Conservation (phyloP, 768 basidiomycete species). For the Mycena vitilis region DNA sequence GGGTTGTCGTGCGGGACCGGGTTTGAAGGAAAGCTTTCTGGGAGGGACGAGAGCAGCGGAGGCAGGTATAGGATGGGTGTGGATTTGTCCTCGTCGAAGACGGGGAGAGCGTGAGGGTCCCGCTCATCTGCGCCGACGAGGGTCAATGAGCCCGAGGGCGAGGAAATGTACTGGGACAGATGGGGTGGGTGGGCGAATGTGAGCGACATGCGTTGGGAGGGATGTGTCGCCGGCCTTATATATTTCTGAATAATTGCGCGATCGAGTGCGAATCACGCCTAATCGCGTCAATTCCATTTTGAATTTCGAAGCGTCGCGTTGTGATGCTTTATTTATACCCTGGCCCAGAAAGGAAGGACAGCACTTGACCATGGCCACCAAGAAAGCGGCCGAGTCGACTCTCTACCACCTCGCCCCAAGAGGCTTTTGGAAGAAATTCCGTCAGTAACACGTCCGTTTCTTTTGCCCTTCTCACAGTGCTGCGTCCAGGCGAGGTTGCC, state of each 20-base stretch:
- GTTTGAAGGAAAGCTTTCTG: constrained; percentile 51
- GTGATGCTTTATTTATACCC: not conserved
- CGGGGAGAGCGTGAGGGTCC: constrained; percentile 69
- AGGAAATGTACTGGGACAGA: constrained; percentile 34
- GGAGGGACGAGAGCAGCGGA: constrained; percentile 84
- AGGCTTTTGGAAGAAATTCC: constrained; percentile 98
- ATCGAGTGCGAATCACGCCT: not conserved
- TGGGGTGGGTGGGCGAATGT: constrained; percentile 50
- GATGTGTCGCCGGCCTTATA: not conserved
- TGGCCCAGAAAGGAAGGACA: not conserved
- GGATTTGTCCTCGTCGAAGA: constrained; percentile 55
- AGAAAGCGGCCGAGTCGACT: constrained; percentile 87
- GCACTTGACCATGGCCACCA: constrained; percentile 67
- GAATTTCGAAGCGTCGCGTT: not conserved
- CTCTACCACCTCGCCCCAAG: constrained; percentile 90
- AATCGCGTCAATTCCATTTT: constrained; percentile 5
- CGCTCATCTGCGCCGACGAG: constrained; percentile 34
- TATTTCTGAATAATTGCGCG: constrained; percentile 1
- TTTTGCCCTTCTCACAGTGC: constrained; percentile 15
- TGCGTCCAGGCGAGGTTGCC: constrained; percentile 76
- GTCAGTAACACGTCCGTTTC: constrained; percentile 58
- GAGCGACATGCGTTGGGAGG: constrained; percentile 38
- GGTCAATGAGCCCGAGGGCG: constrained; percentile 15
- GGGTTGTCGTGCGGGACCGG: constrained; percentile 47
- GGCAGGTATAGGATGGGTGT: constrained; percentile 82